phyloP scores from a whole-genome alignment of 108 stramenopile genomes.

The Cyclotella baltica region DNA sequence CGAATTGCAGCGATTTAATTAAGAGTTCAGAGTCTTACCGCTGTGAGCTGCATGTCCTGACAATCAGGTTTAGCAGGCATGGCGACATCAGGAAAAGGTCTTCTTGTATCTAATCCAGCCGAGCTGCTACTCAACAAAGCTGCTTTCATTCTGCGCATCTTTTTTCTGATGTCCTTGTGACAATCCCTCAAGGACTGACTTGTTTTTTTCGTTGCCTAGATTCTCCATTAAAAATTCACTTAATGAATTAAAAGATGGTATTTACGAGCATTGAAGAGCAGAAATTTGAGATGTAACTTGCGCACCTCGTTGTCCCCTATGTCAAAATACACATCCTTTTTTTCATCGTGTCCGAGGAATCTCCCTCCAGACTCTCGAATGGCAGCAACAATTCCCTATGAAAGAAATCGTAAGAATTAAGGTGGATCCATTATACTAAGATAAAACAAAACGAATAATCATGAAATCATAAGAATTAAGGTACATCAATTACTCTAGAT shows the following conservation, averaged over 20 bases:
- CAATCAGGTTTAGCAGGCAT: not conserved
- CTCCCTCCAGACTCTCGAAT: slow-evolving; percentile 39
- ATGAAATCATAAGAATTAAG: no score
- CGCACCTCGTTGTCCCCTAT: slow-evolving; percentile 53
- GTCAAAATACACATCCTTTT: slow-evolving; percentile 31
- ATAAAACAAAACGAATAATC: not conserved
- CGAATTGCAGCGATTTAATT: no score
- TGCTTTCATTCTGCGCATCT: slow-evolving; percentile 9
- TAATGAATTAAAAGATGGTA: not conserved
- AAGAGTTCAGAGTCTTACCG: no score
- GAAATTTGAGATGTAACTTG: not conserved
- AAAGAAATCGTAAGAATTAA: not conserved
- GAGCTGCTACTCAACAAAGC: slow-evolving; percentile 1
- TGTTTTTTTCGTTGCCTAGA: slow-evolving; percentile 16
- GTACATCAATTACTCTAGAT: no score
- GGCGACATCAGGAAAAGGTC: slow-evolving; percentile 2
- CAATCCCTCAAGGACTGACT: slow-evolving; percentile 51
- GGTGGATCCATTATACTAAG: not conserved
- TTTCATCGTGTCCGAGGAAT: slow-evolving; percentile 45
- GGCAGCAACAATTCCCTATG: slow-evolving; percentile 47
- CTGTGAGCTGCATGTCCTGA: not conserved
- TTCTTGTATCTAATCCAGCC: not conserved
- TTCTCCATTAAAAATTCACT: not conserved
- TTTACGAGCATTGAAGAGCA: not conserved
- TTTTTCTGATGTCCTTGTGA: slow-evolving; percentile 39